Conservation (phyloP, 148 eudicot genomes). For the Cornus kousa region DNA sequence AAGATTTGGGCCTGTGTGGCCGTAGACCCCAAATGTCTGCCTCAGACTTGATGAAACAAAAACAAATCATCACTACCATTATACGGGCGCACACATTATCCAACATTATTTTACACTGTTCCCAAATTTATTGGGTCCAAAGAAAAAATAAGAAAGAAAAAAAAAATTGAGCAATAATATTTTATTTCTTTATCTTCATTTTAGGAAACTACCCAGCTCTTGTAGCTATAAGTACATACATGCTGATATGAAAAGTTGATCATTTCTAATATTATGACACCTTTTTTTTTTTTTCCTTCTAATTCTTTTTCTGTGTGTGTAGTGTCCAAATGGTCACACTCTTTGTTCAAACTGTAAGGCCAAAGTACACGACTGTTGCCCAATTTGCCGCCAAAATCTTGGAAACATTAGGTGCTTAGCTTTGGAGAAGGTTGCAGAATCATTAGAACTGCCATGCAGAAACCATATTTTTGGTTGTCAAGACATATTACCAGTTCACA, state of each 20-base stretch:
- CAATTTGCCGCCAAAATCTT: slow-evolving; percentile 57
- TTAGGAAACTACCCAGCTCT: background rate
- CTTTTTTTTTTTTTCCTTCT: background rate
- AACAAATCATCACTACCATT: background rate
- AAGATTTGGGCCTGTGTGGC: too few species aligned
- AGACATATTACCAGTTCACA: slow-evolving; percentile 40
- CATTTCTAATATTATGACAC: background rate
- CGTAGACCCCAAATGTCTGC: too few species aligned
- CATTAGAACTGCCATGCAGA: slow-evolving; percentile 57
- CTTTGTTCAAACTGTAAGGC: slow-evolving; percentile 52
- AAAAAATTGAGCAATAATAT: background rate
- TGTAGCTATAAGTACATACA: background rate
- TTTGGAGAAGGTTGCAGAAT: slow-evolving; percentile 65
- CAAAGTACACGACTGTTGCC: slow-evolving; percentile 52
- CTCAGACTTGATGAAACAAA: background rate
- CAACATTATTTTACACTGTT: too few species aligned
- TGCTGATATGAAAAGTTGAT: background rate
- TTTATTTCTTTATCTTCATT: background rate
- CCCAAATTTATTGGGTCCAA: background rate
- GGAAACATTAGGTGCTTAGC: slow-evolving; percentile 76
- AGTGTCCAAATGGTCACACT: slow-evolving; percentile 71
- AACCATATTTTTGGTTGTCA: slow-evolving; percentile 55
- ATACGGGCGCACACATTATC: background rate
- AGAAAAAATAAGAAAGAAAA: too few species aligned
- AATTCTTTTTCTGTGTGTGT: slow-evolving; percentile 11